Conservation (phyloP, 371 early-diverging fungal genomes). For the Mucor lusitanicus region DNA sequence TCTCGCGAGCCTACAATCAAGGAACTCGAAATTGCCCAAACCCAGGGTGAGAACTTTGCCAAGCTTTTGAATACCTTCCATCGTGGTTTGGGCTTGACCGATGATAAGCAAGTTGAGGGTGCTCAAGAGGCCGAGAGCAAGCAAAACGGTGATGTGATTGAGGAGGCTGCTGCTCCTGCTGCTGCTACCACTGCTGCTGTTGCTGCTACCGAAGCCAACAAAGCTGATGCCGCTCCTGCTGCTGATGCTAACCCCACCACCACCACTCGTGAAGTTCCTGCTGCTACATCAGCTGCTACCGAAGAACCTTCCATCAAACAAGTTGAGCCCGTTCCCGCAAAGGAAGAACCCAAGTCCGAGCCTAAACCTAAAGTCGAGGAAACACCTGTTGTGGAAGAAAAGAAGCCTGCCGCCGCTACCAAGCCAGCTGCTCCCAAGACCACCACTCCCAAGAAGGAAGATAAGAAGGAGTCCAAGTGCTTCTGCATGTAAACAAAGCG, state of each 20-base stretch:
- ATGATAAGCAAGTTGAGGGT: not conserved
- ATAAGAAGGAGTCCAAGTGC: constrained; percentile 21
- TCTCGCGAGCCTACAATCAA: constrained; percentile 59
- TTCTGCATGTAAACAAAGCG: constrained; percentile 25
- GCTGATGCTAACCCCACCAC: constrained; percentile 4
- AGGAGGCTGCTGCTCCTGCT: not conserved
- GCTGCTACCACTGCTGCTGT: not conserved
- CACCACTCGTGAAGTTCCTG: not conserved
- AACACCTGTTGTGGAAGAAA: not conserved
- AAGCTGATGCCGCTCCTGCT: constrained; percentile 15
- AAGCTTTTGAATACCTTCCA: constrained; percentile 29
- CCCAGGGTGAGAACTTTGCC: constrained; percentile 70
- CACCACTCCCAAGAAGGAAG: constrained; percentile 2
- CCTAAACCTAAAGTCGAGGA: constrained; percentile 9
- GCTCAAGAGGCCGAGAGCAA: not conserved
- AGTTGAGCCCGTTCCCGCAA: not conserved
- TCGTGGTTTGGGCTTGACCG: not conserved
- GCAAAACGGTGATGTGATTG: not conserved
- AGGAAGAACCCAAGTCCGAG: constrained; percentile 9
- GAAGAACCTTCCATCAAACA: constrained; percentile 13
- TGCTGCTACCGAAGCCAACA: too few relatives aligned
- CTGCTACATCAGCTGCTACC: constrained; percentile 52
- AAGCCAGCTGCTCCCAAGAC: constrained; percentile 1
- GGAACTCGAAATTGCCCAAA: constrained; percentile 67
- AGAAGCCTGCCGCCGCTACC: not conserved